phyloP scores from a whole-genome alignment of 2,329 filamentous ascomycete species.

The Paraphaeosphaeria minitans region DNA sequence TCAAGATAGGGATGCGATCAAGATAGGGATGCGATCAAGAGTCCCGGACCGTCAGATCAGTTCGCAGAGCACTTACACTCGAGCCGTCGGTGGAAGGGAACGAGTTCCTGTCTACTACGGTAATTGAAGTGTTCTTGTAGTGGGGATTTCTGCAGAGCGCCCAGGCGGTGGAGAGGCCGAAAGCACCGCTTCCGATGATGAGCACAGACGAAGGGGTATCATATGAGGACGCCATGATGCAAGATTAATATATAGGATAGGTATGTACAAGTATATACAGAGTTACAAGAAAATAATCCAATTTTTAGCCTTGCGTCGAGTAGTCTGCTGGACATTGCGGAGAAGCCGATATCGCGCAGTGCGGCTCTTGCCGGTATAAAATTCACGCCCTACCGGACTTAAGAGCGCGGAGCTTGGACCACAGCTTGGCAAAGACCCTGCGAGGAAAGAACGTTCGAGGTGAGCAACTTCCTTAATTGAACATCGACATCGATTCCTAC shows the following conservation, averaged over 20 bases:
- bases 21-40: not conserved
- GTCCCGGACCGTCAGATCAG: not conserved
- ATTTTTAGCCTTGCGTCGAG: constrained; percentile 14
- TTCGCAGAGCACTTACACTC: constrained; percentile 48
- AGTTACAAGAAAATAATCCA: not conserved
- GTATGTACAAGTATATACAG: not conserved
- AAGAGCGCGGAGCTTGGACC: constrained; percentile 14
- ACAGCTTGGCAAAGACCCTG: not conserved
- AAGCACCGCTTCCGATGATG: constrained; percentile 59
- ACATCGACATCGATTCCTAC: constrained; percentile 17
- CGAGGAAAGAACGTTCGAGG: constrained; percentile 20
- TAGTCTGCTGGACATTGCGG: constrained; percentile 12
- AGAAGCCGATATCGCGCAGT: constrained; percentile 36
- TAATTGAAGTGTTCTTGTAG: constrained; percentile 59
- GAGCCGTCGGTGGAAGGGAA: constrained; percentile 65
- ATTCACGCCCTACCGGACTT: constrained; percentile 11
- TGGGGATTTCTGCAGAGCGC: constrained; percentile 67
- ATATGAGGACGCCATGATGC: constrained; percentile 26
- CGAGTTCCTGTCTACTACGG: constrained; percentile 61
- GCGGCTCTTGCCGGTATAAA: constrained; percentile 33
- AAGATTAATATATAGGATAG: not conserved
- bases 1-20: not conserved
- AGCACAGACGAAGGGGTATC: constrained; percentile 51
- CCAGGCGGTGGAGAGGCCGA: constrained; percentile 69
- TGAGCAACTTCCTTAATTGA: constrained; percentile 23